phyloP scores from a whole-genome alignment of 2,329 filamentous ascomycete genomes.

The Aspergillus floridensis region DNA sequence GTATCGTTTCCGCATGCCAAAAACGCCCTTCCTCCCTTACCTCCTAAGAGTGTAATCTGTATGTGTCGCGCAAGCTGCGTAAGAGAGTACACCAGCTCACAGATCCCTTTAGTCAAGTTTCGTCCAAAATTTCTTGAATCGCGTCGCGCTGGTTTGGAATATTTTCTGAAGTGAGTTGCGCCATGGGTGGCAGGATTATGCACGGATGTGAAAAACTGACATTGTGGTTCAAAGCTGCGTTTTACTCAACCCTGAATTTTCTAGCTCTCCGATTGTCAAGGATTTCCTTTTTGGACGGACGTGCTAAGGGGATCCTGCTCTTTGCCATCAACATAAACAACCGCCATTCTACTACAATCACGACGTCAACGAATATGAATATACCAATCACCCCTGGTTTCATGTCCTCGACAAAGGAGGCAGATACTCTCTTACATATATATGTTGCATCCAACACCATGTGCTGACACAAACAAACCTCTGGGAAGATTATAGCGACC shows the following conservation, averaged over 20 bases:
- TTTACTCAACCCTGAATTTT: constrained; percentile 88
- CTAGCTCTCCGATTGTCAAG: constrained; percentile 83
- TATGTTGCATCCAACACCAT: neutral
- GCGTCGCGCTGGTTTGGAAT: constrained; percentile 76
- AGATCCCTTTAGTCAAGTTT: constrained; percentile 59
- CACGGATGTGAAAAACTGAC: constrained; percentile 10
- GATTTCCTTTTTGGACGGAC: constrained; percentile 71
- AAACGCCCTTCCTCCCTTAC: constrained; percentile 82
- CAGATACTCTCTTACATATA: neutral
- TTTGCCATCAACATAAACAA: neutral
- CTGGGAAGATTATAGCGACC: neutral
- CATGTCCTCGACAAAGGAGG: neutral
- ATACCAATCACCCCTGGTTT: neutral
- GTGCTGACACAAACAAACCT: neutral
- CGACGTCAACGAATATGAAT: constrained; percentile 4
- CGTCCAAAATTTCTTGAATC: constrained; percentile 81
- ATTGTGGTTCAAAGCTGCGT: constrained; percentile 63
- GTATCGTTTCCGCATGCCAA: constrained; percentile 79
- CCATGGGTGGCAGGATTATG: constrained; percentile 8
- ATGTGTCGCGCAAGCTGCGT: constrained; percentile 40
- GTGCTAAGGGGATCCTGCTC: constrained; percentile 17
- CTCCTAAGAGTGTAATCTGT: constrained; percentile 87
- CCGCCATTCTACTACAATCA: neutral
- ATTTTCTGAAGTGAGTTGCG: constrained; percentile 80
- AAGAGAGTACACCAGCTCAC: constrained; percentile 9